Percentiles rank a stretch among this genome's conserved stretches.
phyloP scores from a whole-genome alignment of 164 flowering plant species.

The Amborella trichopoda region DNA sequence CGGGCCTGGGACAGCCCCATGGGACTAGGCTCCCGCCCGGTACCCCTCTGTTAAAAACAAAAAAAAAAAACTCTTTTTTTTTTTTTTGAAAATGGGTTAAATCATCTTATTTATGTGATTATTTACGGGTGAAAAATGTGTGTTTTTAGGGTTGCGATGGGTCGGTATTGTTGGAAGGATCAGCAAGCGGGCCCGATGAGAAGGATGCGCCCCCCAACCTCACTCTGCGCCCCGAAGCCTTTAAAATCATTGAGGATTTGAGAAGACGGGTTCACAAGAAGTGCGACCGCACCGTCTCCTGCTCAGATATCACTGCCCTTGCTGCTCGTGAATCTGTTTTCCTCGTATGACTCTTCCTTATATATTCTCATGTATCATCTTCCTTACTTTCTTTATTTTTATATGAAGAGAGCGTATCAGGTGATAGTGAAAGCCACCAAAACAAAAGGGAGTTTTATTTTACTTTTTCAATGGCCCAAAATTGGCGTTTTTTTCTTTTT shows the following conservation, averaged over 20 bases:
- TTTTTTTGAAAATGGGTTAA: too few relatives aligned
- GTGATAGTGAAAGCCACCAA: too few relatives aligned
- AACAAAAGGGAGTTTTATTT: too few relatives aligned
- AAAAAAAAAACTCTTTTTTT: too few relatives aligned
- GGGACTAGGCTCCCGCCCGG: too few relatives aligned
- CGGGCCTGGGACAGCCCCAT: too few relatives aligned
- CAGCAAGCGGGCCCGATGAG: conserved; percentile 40
- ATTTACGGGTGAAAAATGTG: background rate
- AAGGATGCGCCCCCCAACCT: conserved; percentile 32
- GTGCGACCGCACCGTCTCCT: conserved; percentile 39
- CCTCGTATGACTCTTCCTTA: conserved; percentile 16
- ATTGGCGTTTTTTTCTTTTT: background rate
- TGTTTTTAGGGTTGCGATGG: conserved; percentile 56
- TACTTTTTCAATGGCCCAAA: too few relatives aligned
- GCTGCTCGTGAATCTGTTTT: conserved; percentile 50
- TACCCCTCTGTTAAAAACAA: too few relatives aligned
- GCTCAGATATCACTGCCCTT: conserved; percentile 36
- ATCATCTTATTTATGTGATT: background rate
- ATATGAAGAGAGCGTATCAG: too few relatives aligned
- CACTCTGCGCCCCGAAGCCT: conserved; percentile 25
- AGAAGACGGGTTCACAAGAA: conserved; percentile 17
- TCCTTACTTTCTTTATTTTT: background rate
- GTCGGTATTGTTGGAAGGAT: conserved; percentile 40
- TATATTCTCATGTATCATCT: background rate
- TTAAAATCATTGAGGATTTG: conserved; percentile 26